Percentiles rank a stretch among this genome's conserved stretches.
Conservation (phyloP, 164 flowering plant genomes). For the Litsea cubeba region DNA sequence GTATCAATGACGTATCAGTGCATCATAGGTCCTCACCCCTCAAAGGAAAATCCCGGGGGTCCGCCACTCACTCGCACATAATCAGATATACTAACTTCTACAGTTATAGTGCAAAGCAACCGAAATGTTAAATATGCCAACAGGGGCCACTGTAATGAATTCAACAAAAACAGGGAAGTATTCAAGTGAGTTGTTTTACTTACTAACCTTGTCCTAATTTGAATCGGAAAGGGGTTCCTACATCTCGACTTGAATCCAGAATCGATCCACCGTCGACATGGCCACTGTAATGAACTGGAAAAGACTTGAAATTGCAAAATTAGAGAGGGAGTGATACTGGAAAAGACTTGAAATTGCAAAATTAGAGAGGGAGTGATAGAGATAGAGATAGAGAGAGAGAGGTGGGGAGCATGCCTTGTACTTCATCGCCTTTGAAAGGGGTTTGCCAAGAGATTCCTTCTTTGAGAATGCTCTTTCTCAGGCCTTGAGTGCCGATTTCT, state of each 20-base stretch:
- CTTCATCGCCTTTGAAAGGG: conserved; percentile 59
- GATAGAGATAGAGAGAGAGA: background rate
- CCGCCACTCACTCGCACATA: no score
- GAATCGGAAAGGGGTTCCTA: conserved; percentile 45
- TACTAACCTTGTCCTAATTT: conserved; percentile 46
- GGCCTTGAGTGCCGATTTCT: conserved; percentile 39
- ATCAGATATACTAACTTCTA: no score
- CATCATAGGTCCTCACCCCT: no score
- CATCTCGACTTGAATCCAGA: conserved; percentile 39
- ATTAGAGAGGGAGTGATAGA: background rate
- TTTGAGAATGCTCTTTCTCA: conserved; percentile 33
- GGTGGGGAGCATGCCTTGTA: conserved; percentile 32
- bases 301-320: background rate
- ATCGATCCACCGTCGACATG: conserved; percentile 32
- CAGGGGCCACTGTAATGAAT: no score
- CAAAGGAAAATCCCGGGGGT: no score
- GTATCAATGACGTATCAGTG: no score
- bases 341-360: no score
- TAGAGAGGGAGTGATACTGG: background rate
- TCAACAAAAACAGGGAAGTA: background rate
- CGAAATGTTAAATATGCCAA: no score
- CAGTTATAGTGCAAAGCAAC: no score
- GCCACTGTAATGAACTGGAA: conserved; percentile 52
- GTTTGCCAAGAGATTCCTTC: conserved; percentile 48
- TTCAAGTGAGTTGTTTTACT: background rate